phyloP scores from a whole-genome alignment of 2,329 filamentous ascomycete genomes.

The Elsinoe arachidis region DNA sequence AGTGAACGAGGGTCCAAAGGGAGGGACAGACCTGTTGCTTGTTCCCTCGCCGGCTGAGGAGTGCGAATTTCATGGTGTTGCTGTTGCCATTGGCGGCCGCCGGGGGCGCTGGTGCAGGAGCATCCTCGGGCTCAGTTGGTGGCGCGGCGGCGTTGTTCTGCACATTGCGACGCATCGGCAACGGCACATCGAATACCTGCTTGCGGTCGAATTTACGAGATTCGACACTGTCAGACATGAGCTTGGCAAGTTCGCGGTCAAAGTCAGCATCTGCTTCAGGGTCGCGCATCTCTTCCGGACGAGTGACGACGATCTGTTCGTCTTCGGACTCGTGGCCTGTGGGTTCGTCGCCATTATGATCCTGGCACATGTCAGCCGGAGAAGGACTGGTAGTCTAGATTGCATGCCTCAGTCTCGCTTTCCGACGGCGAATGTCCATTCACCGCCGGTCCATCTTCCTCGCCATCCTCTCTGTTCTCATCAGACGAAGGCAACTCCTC shows the following conservation, averaged over 20 bases:
- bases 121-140: constrained; percentile 35
- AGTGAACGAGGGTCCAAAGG: no score
- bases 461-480: constrained; percentile 61
- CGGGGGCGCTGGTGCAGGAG: constrained; percentile 25
- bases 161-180: constrained; percentile 68
- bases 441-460: constrained; percentile 35
- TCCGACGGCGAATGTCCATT: constrained; percentile 54
- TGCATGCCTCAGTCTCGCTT: constrained; percentile 46
- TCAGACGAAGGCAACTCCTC: constrained; percentile 53
- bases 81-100: constrained; percentile 39
- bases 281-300: constrained; percentile 81
- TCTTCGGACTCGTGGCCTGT: constrained; percentile 53
- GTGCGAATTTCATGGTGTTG: constrained; percentile 88
- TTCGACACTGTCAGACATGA: constrained; percentile 96
- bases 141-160: constrained; percentile 28
- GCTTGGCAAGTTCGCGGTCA: constrained; percentile 92
- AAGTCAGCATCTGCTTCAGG: constrained; percentile 95
- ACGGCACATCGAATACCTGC: constrained; percentile 86
- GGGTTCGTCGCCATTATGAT: constrained; percentile 38
- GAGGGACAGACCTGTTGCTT: constrained; percentile 65
- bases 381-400: constrained; percentile 33
- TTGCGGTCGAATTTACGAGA: constrained; percentile 95
- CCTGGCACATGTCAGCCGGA: constrained; percentile 25
- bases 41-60: constrained; percentile 93
- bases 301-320: constrained; percentile 83